Evolutionary conservation across 208 protist species (phyloP).

Genomic region (Leishmania arabica): DNA sequence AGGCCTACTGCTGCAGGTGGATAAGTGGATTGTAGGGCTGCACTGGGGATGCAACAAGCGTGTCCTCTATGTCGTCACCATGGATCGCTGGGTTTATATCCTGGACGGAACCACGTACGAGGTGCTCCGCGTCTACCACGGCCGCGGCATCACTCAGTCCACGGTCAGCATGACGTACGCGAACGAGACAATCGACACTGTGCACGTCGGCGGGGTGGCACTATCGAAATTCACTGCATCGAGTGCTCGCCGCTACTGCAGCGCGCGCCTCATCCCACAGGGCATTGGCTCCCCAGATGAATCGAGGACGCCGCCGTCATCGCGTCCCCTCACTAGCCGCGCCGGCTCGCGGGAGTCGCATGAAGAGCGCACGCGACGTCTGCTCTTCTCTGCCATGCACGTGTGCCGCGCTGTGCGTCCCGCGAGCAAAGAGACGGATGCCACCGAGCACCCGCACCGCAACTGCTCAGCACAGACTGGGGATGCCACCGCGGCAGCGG

Average conservation of each 20-base stretch:
- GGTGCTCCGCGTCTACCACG: conserved; percentile 72
- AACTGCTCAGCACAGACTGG: background rate
- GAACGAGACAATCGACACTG: conserved; percentile 50
- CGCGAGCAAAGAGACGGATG: background rate
- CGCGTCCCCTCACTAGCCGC: background rate
- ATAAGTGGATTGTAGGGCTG: conserved; percentile 79
- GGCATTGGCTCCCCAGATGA: too few species aligned
- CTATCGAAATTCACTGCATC: conserved; percentile 5
- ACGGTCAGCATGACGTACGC: conserved; percentile 61
- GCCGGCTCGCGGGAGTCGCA: conserved; percentile 1
- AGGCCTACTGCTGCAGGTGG: conserved; percentile 62
- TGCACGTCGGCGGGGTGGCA: conserved; percentile 57
- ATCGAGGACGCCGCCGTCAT: background rate
- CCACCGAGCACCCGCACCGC: background rate
- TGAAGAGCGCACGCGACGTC: conserved; percentile 17
- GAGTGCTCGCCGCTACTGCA: conserved; percentile 11
- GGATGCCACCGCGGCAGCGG: background rate
- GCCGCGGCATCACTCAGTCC: conserved; percentile 56
- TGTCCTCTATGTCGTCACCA: conserved; percentile 65
- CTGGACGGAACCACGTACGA: conserved; percentile 69
- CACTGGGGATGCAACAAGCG: conserved; percentile 53
- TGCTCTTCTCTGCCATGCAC: conserved; percentile 25
- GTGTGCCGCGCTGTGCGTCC: conserved; percentile 4
- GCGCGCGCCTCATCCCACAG: background rate
- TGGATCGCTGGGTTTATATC: conserved; percentile 70